Evolutionary conservation across 2,329 filamentous ascomycete genomes (phyloP).

Genomic region (Westerdykella aurantiaca): DNA sequence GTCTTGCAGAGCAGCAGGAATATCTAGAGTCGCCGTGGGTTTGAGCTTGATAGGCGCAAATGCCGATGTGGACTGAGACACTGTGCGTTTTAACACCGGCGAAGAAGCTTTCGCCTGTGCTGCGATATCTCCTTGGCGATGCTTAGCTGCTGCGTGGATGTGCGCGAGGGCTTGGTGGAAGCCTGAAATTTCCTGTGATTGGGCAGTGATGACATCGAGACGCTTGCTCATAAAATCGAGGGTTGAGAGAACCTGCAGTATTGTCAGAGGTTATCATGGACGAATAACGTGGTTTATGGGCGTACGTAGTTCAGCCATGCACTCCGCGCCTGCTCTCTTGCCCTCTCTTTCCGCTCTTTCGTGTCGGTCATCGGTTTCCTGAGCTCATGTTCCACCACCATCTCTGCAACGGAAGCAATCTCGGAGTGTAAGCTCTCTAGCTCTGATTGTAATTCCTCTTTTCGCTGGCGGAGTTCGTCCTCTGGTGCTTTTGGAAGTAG

Average conservation of each 20-base stretch:
- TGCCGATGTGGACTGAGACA: constrained; percentile 18
- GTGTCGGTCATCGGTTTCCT: constrained; percentile 53
- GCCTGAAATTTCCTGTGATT: constrained; percentile 21
- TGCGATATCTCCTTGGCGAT: constrained; percentile 19
- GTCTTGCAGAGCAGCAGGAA: constrained; percentile 30
- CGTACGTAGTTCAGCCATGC: constrained; percentile 42
- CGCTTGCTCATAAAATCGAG: constrained; percentile 40
- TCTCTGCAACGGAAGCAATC: constrained; percentile 63
- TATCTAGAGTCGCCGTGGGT: constrained; percentile 20
- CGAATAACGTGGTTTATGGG: neutral
- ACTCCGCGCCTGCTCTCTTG: constrained; percentile 30
- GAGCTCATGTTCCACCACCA: constrained; percentile 64
- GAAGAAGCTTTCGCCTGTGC: constrained; percentile 7
- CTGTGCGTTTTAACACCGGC: constrained; percentile 16
- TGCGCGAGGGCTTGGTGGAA: constrained; percentile 30
- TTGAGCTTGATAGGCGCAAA: constrained; percentile 28
- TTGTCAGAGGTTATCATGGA: constrained; percentile 7
- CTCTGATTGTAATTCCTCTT: constrained; percentile 55
- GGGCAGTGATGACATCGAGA: constrained; percentile 22
- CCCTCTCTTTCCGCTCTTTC: constrained; percentile 32
- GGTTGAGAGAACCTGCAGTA: constrained; percentile 32
- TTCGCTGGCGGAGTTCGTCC: constrained; percentile 47
- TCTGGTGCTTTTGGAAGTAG: constrained; percentile 11
- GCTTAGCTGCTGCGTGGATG: constrained; percentile 18
- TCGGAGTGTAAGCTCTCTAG: constrained; percentile 65